Evolutionary conservation across 2,329 filamentous ascomycete genomes (phyloP).

Genomic region (Sporothrix euskadiensis): DNA sequence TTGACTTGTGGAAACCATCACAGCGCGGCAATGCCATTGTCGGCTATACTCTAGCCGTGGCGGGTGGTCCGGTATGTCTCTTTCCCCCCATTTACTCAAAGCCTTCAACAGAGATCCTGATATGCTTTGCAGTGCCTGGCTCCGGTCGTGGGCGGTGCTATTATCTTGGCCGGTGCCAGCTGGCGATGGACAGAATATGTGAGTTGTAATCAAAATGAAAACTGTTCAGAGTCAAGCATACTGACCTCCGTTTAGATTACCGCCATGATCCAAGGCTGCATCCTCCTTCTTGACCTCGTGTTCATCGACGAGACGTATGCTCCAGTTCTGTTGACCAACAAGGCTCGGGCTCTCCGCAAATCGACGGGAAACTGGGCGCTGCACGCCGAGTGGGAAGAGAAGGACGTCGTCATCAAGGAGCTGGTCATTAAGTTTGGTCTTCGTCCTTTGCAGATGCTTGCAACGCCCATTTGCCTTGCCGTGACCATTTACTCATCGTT

Average conservation of each 20-base stretch:
- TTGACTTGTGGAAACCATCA: constrained; percentile 20
- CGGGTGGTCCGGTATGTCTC: not conserved
- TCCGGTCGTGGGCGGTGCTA: not conserved
- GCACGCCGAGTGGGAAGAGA: constrained; percentile 23
- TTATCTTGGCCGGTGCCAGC: not conserved
- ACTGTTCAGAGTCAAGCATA: not conserved
- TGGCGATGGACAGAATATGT: constrained; percentile 19
- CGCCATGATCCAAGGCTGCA: not conserved
- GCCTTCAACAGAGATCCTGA: not conserved
- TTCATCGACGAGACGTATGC: constrained; percentile 25
- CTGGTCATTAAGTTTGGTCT: constrained; percentile 23
- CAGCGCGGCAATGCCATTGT: constrained; percentile 25
- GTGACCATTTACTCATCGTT: constrained; percentile 21
- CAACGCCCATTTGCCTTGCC: constrained; percentile 15
- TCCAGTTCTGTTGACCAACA: constrained; percentile 12
- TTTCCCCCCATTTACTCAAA: not conserved
- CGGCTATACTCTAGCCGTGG: constrained; percentile 8
- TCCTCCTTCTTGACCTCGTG: constrained; percentile 11
- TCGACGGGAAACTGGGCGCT: constrained; percentile 13
- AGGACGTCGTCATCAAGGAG: constrained; percentile 12
- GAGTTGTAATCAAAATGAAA: not conserved
- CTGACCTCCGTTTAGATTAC: not conserved
- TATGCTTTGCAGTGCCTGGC: not conserved
- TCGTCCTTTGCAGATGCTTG: constrained; percentile 18
- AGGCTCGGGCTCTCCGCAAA: constrained; percentile 19